Conservation (phyloP, 495 filamentous ascomycete species). For the Chaetomium cochliodes region DNA sequence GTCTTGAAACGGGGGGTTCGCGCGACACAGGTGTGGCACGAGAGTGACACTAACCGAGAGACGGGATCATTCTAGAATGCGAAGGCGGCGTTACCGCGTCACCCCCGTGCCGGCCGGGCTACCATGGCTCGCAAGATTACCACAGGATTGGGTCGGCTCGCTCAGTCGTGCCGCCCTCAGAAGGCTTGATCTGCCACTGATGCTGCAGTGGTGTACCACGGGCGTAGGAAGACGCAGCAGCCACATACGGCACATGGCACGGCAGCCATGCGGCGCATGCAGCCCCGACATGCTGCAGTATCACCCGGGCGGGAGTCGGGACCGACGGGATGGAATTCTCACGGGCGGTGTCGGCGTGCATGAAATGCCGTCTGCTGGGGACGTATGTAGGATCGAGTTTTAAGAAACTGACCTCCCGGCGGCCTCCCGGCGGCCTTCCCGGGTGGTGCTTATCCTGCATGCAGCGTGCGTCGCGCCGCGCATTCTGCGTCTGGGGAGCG, state of each 20-base stretch:
- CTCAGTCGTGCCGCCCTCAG: not conserved
- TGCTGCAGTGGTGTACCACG: not conserved
- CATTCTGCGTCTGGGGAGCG: not conserved
- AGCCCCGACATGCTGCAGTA: not conserved
- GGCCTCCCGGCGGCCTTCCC: not conserved
- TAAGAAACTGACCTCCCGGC: not conserved
- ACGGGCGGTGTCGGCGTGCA: not conserved
- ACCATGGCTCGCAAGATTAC: not conserved
- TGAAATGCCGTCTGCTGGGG: not conserved
- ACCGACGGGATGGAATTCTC: slow-evolving; percentile 7
- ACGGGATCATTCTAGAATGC: not conserved
- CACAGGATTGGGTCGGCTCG: not conserved
- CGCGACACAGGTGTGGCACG: not conserved
- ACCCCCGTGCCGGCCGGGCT: not conserved
- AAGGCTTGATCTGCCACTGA: not conserved
- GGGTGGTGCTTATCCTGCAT: slow-evolving; percentile 6
- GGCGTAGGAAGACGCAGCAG: not conserved
- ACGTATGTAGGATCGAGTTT: not conserved
- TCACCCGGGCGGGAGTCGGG: slow-evolving; percentile 13
- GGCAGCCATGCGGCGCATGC: slow-evolving; percentile 6
- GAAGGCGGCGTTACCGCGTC: not conserved
- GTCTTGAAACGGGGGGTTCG: no score
- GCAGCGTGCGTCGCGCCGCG: not conserved
- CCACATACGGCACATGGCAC: not conserved
- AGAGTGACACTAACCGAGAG: not conserved